These are phyloP conservation scores for Aureobasidium subglaciale DNA, from an alignment of 2,329 filamentous ascomycete species.

Conservation along the genomic window DNA sequence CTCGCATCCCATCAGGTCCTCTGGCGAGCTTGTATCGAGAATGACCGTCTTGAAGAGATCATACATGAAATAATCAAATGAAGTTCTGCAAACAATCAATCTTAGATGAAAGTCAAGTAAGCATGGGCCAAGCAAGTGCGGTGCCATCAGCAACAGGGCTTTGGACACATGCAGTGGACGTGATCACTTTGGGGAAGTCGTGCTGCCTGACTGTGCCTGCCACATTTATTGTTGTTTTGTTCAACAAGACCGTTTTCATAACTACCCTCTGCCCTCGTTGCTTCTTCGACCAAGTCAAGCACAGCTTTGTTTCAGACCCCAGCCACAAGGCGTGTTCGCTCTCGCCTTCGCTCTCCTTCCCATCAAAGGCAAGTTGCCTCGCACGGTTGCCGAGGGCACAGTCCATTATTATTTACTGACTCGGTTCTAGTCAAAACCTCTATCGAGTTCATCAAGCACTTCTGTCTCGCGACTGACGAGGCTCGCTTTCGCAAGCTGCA, in stretches of 20 bases:
- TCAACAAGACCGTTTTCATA: no score
- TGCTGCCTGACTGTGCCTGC: neutral
- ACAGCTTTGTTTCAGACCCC: neutral
- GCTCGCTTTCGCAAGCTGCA: slow-evolving; percentile 1
- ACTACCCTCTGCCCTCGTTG: neutral
- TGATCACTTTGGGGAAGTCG: neutral
- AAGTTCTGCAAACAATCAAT: neutral
- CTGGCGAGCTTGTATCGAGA: neutral
- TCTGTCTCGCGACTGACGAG: no score
- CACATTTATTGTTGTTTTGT: neutral
- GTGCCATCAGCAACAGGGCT: neutral
- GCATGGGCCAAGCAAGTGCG: neutral
- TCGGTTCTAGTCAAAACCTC: no score
- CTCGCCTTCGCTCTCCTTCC: neutral
- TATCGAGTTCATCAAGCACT: no score
- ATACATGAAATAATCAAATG: slow-evolving; percentile 1
- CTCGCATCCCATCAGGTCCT: no score
- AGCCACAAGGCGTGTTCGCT: neutral
- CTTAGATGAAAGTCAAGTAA: neutral
- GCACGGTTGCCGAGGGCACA: neutral
- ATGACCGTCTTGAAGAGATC: neutral
- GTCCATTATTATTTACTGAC: no score
- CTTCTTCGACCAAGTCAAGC: neutral
- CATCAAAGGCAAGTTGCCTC: neutral
- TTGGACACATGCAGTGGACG: neutral